Evolutionary conservation across 139 green algal genomes (phyloP).

Genomic region (Tetratostichococcus sp.): DNA sequence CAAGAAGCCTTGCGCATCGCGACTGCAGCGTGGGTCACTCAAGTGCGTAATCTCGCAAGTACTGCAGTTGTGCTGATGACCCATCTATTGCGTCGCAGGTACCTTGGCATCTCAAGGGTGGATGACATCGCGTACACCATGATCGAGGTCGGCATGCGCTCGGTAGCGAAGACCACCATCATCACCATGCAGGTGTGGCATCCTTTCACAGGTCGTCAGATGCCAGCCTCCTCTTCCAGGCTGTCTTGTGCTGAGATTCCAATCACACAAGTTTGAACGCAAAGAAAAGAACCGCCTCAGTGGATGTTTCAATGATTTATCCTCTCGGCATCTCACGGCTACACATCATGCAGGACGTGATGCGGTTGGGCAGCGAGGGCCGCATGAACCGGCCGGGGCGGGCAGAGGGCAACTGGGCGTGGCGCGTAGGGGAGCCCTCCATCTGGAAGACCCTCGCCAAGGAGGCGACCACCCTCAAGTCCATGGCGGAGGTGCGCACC

Average conservation of each 20-base stretch:
- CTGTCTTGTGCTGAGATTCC: too few species aligned
- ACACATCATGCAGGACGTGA: slow-evolving; percentile 77
- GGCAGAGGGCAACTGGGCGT: slow-evolving; percentile 85
- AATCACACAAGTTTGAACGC: too few species aligned
- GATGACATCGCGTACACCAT: slow-evolving; percentile 78
- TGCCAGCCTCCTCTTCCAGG: too few species aligned
- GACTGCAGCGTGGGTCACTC: too few species aligned
- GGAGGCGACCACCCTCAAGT: slow-evolving; percentile 39
- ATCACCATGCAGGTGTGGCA: slow-evolving; percentile 74
- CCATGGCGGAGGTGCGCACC: not conserved
- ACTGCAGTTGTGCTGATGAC: not conserved
- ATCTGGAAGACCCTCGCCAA: slow-evolving; percentile 49
- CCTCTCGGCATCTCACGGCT: not conserved
- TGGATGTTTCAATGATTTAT: not conserved
- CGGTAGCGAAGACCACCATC: slow-evolving; percentile 66
- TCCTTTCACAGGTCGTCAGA: not conserved
- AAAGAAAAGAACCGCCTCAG: too few species aligned
- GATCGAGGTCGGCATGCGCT: slow-evolving; percentile 66
- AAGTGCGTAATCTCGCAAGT: too few species aligned
- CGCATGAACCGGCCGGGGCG: slow-evolving; percentile 93
- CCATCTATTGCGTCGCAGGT: not conserved
- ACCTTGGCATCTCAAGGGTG: not conserved
- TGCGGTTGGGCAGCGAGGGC: slow-evolving; percentile 86
- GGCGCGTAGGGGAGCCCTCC: slow-evolving; percentile 58
- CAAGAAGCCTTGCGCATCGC: too few species aligned